Base-by-base conservation (phyloP, 805 yeast genomes). In the Candida ponderosae region DNA sequence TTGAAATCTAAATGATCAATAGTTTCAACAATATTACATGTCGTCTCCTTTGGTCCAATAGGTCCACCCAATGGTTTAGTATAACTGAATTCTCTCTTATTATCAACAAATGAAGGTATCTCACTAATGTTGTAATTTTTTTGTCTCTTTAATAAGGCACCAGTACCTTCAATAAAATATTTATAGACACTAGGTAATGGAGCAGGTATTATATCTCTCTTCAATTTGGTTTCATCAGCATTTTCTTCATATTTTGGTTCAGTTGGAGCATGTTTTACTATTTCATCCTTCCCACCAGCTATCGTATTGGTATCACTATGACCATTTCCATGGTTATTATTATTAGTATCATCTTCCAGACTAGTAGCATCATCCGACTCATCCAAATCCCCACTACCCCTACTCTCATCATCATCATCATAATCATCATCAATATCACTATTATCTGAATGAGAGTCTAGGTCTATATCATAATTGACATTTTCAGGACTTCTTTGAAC, bases 21-120 rank as follows among this genome's bases (percentile, higher is more conserved):
- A 3, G 66, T 66, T 50, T 84, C 94, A 5, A 68, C 65, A 33
- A 83, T 79, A 15, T 65, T 54, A 62, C 90, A 82, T 40, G 60
- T 61, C 0, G 94, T 82, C 46, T 81, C 82, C 46, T 80, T 81
- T 6, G 93, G 93, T 0, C 90, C 93, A 38, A 84, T 76, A 0
- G 85, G 71, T 3, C 74, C 79, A 35, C 70, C 65, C 31, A 83
- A 60, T 2, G 90, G 89, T 47, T 82, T 79, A 1, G 65, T 65
- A 50, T 80, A 83, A 0, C 67, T 55, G 45, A 75, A 83, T 8
- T 60, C 58, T 48, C 94, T 63, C 32, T 58, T 53, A 37, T 54
- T 54, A 14, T 48, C 51, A 45, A 36, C 57, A 39, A 61, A 72
- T 44, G 47, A 59, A 30, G 76, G 62, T 6, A 74, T 61, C 3